Evolutionary conservation across 2,329 filamentous ascomycete genomes (phyloP), one percentile per base, ranked within the genome.

Genomic region (Metarhizium robertsii): DNA sequence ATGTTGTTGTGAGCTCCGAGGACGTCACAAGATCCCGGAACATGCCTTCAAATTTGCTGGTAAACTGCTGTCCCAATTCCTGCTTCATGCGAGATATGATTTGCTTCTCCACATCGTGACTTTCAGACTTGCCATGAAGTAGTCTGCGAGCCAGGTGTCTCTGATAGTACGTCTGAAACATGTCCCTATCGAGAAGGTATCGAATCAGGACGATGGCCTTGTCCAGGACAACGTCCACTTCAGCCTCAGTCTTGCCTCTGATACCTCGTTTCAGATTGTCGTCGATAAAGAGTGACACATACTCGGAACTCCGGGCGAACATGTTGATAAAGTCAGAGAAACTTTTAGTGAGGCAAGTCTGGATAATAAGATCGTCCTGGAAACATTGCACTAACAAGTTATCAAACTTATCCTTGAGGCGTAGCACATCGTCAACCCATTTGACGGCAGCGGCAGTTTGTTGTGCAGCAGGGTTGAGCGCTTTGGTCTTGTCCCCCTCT

Each of bases 51-150:
- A 99, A 83, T 68, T 95, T 95, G 65, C 84, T 78, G 0, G 94
- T 97, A 68, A 97, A 97, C 62, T 91, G 86, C 68, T 95, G 95
- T 43, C 94, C 94, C 53, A 97, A 84, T 69, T 96, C 92, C 66
- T 94, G 84, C 79, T 96, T 97, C 91, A 99, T 96, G 60, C 92
- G 88, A 0, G 86, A 87, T 53, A 99, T 94, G 83, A 99, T 95
- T 65, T 94, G 87, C 68, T 92, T 92, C 72, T 99, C 94, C 1
- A 91, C 90, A 65, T 96, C 92, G 60, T 90, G 86, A 67, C 89
- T 95, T 62, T 95, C 86, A 0, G 90, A 92, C 64, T 94, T 95
- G 67, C 87, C 89, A 73, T 94, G 89, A 18, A 99, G 77, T 46
- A 99, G 75, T 53, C 94, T 85, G 57, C 90, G 87, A 48, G 90